Base-by-base conservation (phyloP, 2,329 filamentous ascomycete genomes). In the Fusarium liriodendri region DNA sequence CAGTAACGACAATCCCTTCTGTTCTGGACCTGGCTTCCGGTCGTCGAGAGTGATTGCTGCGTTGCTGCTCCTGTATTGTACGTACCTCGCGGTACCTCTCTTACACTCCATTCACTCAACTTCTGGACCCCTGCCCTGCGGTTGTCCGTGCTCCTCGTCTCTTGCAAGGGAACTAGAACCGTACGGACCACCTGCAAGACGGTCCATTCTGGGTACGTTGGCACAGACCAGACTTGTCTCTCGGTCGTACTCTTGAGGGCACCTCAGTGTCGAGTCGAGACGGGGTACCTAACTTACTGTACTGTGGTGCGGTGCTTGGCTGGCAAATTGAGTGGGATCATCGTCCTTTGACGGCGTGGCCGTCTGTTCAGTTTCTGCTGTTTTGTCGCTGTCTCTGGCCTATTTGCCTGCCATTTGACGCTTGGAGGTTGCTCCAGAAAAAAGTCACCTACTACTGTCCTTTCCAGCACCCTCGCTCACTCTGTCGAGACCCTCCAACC, bases 321-420 rank as follows among this genome's bases (percentile, higher is more conserved):
- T 62, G 45, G 70, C 35, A 74, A 52, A 70, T 61, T 32, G 64
- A 74, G 71, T 73, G 71, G 71, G 37, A 73, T 74, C 64, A 69
- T 68, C 50, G 42, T 62, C 22, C 42, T 52, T 62, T 52, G 42
- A 38, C 60, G 60, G 60, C 32, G 42, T 62, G 42, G 42, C 42
- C 60, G 32, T 45, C 55, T 55, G 50, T 69, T 64, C 62, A 61
- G 64, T 74, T 50, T 62, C 59, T 64, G 22, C 27, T 60, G 33
- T 18, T 60, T 52, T 54, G 65, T 54, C 40, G n/a, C 54, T 61
- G 60, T 66, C 57, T 52, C 33, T 50, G 29, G 33, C 60, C 32
- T 65, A 27, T 65, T 65, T 62, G 35, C 58, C 55, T 69, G 54
- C 37, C 57, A 66, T 70, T 71, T 47, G 67, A 71, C 55, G 60